Conservation (phyloP, 495 filamentous ascomycete genomes). For the Umbilicaria muhlenbergii region DNA sequence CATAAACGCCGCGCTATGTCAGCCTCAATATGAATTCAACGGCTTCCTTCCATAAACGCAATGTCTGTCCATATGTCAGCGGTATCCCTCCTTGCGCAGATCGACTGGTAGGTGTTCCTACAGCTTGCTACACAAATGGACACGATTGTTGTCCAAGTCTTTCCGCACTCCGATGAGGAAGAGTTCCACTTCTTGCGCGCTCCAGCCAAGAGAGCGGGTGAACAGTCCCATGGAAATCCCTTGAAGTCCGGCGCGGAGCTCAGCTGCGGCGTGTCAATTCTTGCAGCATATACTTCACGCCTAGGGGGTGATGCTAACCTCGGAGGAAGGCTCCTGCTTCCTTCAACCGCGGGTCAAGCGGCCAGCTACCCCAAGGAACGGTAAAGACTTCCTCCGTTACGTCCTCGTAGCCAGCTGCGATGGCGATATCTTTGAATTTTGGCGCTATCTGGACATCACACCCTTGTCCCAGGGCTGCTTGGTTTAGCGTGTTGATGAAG, state of each 20-base stretch:
- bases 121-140: no score
- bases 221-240: conserved; percentile 19
- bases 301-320: no score
- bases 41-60: no score
- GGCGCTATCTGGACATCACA: conserved; percentile 35
- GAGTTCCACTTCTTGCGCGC: conserved; percentile 15
- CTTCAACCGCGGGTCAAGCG: conserved; percentile 28
- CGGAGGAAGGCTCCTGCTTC: conserved; percentile 17
- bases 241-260: conserved; percentile 20
- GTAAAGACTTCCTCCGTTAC: conserved; percentile 39
- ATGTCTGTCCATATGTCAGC: no score
- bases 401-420: conserved; percentile 47
- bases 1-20: no score
- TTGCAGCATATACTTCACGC: no score
- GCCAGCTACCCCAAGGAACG: conserved; percentile 46
- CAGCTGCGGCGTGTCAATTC: no score
- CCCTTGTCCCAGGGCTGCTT: conserved; percentile 28
- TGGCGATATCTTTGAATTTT: conserved; percentile 38
- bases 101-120: no score
- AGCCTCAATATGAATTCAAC: no score
- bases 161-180: not conserved
- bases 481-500: conserved; percentile 35
- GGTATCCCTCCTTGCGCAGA: no score
- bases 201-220: conserved; percentile 17
- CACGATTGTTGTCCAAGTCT: no score